Conservation (phyloP, 352 stramenopile species). For the Phytophthora ohioensis region DNA sequence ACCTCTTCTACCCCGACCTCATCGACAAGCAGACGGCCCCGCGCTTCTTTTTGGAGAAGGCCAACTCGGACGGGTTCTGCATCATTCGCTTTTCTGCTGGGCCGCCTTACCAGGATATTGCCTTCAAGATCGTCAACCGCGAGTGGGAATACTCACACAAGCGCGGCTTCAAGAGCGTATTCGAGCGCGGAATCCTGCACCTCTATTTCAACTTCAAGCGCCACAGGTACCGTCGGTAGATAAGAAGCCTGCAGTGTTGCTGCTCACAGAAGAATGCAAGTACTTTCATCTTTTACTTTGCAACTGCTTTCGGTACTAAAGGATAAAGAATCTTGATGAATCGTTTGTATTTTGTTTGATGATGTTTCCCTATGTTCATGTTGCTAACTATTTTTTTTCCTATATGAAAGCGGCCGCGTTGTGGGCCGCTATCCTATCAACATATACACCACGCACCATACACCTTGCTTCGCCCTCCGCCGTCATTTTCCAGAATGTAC, state of each 20-base stretch:
- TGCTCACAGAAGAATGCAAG: no score
- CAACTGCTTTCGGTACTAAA: no score
- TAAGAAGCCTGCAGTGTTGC: not conserved
- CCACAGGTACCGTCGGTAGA: conserved; percentile 96
- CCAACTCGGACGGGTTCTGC: conserved; percentile 95
- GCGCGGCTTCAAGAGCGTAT: conserved; percentile 97
- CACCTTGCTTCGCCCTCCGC: conserved; percentile 37
- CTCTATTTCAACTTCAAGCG: conserved; percentile 99
- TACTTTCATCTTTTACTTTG: no score
- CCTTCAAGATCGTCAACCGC: conserved; percentile 99
- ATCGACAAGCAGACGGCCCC: conserved; percentile 97
- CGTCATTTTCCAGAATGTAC: conserved; percentile 28
- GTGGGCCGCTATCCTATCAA: conserved; percentile 25
- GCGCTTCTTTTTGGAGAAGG: conserved; percentile 95
- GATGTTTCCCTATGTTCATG: conserved; percentile 37
- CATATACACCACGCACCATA: conserved; percentile 43
- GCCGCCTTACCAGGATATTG: conserved; percentile 99
- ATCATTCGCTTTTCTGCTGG: conserved; percentile 98
- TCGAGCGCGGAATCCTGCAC: conserved; percentile 98
- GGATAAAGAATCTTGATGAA: conserved; percentile 17
- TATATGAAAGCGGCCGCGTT: conserved; percentile 27
- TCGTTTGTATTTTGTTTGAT: conserved; percentile 34
- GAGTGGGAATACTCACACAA: conserved; percentile 99
- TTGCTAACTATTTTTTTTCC: conserved; percentile 44
- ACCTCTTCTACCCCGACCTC: conserved; percentile 99